A percentile compares a stretch with the other conserved stretches of the same genome.
Conservation (phyloP, 2,329 filamentous ascomycete species). For the Xenosphaeropsis pyriputrescens region DNA sequence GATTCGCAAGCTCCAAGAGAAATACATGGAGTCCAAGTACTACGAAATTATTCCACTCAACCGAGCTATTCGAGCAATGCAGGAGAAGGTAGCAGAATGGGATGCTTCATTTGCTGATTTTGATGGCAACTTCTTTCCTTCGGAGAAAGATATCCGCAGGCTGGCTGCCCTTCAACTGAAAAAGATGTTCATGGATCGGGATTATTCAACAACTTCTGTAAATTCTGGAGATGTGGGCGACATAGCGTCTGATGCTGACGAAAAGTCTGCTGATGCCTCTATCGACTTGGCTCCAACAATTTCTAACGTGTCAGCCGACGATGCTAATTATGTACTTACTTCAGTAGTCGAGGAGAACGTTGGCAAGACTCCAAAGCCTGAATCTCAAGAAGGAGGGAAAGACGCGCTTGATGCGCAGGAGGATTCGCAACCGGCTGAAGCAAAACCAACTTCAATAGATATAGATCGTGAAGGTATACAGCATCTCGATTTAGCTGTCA, state of each 20-base stretch:
- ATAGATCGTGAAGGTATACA: slow-evolving; percentile 37
- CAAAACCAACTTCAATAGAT: slow-evolving; percentile 16
- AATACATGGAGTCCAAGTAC: slow-evolving; percentile 87
- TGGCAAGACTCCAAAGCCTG: slow-evolving; percentile 1
- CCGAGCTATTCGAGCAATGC: slow-evolving; percentile 71
- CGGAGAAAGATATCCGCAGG: slow-evolving; percentile 89
- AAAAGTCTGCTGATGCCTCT: slow-evolving; percentile 22
- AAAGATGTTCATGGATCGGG: slow-evolving; percentile 78
- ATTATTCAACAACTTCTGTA: slow-evolving; percentile 67
- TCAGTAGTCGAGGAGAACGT: slow-evolving; percentile 48
- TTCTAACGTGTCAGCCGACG: slow-evolving; percentile 37
- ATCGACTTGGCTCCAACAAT: slow-evolving; percentile 11
- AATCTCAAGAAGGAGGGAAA: neutral
- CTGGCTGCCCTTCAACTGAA: slow-evolving; percentile 84
- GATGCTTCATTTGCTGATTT: slow-evolving; percentile 83
- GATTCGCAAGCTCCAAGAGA: slow-evolving; percentile 66
- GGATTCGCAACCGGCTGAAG: neutral
- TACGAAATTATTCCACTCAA: slow-evolving; percentile 96
- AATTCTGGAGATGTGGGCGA: slow-evolving; percentile 52
- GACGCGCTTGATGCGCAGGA: neutral
- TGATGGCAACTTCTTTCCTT: slow-evolving; percentile 80
- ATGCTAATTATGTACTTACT: slow-evolving; percentile 46
- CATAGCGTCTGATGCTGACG: slow-evolving; percentile 29
- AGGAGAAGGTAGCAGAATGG: slow-evolving; percentile 89
- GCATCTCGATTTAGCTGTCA: slow-evolving; percentile 36